Conservation (phyloP, 73 alveolate genomes). For the Paramecium primaurelia region DNA sequence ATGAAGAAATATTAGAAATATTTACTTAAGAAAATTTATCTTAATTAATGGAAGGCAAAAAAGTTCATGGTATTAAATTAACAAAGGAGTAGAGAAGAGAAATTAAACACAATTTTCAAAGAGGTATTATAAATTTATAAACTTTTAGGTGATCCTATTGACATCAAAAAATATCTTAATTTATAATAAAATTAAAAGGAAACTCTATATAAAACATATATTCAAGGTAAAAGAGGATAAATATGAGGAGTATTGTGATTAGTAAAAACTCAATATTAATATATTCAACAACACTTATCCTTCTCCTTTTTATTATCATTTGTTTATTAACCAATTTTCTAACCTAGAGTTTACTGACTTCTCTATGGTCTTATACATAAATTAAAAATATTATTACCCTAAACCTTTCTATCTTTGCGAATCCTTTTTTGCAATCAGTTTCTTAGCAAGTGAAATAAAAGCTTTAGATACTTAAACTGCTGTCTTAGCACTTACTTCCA, state of each 20-base stretch:
- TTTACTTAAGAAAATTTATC: conserved; percentile 33
- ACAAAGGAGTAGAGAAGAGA: conserved; percentile 66
- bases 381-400: background rate
- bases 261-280: background rate
- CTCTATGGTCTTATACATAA: background rate
- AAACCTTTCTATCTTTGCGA: background rate
- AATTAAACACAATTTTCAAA: conserved; percentile 55
- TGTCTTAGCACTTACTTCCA: conserved; percentile 56
- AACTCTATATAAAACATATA: conserved; percentile 6
- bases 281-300: background rate
- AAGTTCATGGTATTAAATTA: conserved; percentile 55
- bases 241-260: conserved; percentile 14
- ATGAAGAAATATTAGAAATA: conserved; percentile 26
- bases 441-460: conserved; percentile 6
- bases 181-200: conserved; percentile 8
- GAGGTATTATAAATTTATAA: conserved; percentile 45
- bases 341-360: background rate
- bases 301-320: background rate
- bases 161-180: conserved; percentile 45
- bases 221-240: conserved; percentile 6
- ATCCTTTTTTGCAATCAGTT: conserved; percentile 47
- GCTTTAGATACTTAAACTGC: conserved; percentile 50
- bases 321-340: background rate
- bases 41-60: conserved; percentile 57
- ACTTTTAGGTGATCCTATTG: conserved; percentile 50